Base-by-base conservation (phyloP, 345 rosid genomes). In the Adansonia digitata region DNA sequence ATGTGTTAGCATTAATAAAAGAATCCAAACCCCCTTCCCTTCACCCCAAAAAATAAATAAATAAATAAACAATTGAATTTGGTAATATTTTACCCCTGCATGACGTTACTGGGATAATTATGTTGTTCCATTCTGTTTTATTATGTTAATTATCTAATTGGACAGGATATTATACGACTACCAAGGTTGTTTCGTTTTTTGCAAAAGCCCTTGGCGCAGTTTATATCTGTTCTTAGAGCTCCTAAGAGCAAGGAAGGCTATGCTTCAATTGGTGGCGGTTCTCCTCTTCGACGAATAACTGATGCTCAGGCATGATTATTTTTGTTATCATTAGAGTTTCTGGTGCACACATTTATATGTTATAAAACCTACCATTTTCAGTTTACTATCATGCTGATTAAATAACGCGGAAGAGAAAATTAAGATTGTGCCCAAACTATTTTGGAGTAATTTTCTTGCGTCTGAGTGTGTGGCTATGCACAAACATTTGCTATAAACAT, bases 231-330 rank as follows among this genome's bases (percentile, higher is more conserved):
- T 79, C 81, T 84, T 43, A 87, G 98, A 78, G 95, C 98, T 27
- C 98, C 98, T 24, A 94, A 94, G 84, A 94, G 98, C 85, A 94
- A 86, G 88, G 98, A 91, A 91, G 98, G 98, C n/a, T 94, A 94
- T 74, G 98, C 98, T 64, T 84, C 98, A 0, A 94, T 94, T 76
- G 98, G 98, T 66, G 98, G 98, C 24, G 98, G 98, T 80, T 92
- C 98, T 74, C 98, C 98, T 37, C 85, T 94, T 75, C 89, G 98
- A 40, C 81, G 61, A 78, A 94, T 94, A n/a, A 92, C 98, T 60
- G 95, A 94, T 91, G 90, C 90, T 42, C 98, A 94, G 95, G 98
- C 79, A 85, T 43, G 79, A 11, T 48, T 57, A 34, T 1, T 37
- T 65, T 42, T 62, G 24, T 53, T 67, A 14, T 29, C n/a, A 39